Evolutionary conservation across 768 basidiomycete species (phyloP), one percentile per base, ranked within the genome.

Genomic region (Candolleomyces aberdarensis): DNA sequence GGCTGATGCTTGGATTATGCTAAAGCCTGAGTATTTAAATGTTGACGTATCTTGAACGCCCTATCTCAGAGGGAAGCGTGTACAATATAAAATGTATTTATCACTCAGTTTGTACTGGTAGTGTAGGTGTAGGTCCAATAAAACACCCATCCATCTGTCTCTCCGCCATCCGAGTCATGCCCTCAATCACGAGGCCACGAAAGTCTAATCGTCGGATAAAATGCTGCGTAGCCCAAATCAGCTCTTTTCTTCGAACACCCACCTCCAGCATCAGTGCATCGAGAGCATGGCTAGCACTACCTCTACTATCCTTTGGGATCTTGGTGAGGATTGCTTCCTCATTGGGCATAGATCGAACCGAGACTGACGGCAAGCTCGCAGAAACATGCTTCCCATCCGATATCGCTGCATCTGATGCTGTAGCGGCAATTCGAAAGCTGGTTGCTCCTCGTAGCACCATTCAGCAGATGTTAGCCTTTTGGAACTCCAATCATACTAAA

Each of bases 1-100:
- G 19, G 79, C 79, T n/a, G 76, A 63, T 29, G 72, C 72, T 3
- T 82, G 80, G 80, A 71, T 75, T 20, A 59, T 67, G 5, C 63
- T 77, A 46, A 64, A 63, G 14, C 67, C 72, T 39, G 69, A 69
- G 14, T 71, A 70, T 67, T 61, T 69, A 49, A 61, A 65, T 44
- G 58, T 64, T 36, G 62, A 57, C 20, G 3, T 58, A 49, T 52
- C 17, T 1, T 17, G 13, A 46, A 7, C 7, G 19, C 15, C 7
- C 2, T 43, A 43, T 11, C 41, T 1, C 41, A 43, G n/a, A 46
- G 15, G 44, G 15, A 17, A 5, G 2, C 41, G 17, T 46, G 15
- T 55, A 10, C 5, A 31, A 22, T 32, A 29, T n/a, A n/a, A n/a
- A n/a, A n/a, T 19, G 36, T 40, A 55, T 55, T 31, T 40, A 55